phyloP scores from a whole-genome alignment of 176 grass and related monocot genomes.

The Pontederia crassipes region DNA sequence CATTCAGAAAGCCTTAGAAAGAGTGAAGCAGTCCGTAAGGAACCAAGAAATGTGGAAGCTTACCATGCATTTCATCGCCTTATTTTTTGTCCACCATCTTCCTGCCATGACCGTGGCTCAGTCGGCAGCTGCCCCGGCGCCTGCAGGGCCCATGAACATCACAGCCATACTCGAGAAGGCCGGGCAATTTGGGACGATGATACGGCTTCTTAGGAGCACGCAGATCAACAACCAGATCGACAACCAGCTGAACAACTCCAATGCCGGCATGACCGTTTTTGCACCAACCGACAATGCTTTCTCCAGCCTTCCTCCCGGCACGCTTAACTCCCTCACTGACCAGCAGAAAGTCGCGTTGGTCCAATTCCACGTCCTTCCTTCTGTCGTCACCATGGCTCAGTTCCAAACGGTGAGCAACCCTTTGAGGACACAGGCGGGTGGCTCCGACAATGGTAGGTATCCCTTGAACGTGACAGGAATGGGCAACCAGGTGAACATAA shows the following conservation, averaged over 20 bases:
- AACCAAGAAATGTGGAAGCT: too few species aligned
- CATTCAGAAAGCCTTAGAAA: too few species aligned
- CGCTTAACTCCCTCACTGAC: slow-evolving; percentile 80
- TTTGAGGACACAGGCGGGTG: slow-evolving; percentile 76
- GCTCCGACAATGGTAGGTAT: slow-evolving; percentile 41
- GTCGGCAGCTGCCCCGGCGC: slow-evolving; percentile 23
- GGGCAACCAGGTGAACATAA: slow-evolving; percentile 58
- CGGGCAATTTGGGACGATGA: slow-evolving; percentile 65
- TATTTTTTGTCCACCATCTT: slow-evolving; percentile 6
- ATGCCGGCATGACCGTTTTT: slow-evolving; percentile 71
- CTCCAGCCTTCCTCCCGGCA: slow-evolving; percentile 54
- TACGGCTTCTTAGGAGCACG: slow-evolving; percentile 60
- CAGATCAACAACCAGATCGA: slow-evolving; percentile 65
- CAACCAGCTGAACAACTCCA: slow-evolving; percentile 80
- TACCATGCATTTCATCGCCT: not conserved
- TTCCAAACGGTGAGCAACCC: slow-evolving; percentile 95
- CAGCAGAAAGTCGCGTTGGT: slow-evolving; percentile 68
- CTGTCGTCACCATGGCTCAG: slow-evolving; percentile 39
- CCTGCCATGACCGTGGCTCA: slow-evolving; percentile 14
- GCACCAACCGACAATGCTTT: slow-evolving; percentile 93
- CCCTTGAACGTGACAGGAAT: slow-evolving; percentile 68
- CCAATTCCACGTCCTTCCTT: slow-evolving; percentile 78
- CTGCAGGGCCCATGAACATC: slow-evolving; percentile 60
- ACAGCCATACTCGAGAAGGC: slow-evolving; percentile 64
- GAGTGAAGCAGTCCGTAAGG: too few species aligned